These are phyloP conservation scores for Dentipellis sp. DNA, from an alignment of 768 basidiomycete species.

Conservation along the genomic window DNA sequence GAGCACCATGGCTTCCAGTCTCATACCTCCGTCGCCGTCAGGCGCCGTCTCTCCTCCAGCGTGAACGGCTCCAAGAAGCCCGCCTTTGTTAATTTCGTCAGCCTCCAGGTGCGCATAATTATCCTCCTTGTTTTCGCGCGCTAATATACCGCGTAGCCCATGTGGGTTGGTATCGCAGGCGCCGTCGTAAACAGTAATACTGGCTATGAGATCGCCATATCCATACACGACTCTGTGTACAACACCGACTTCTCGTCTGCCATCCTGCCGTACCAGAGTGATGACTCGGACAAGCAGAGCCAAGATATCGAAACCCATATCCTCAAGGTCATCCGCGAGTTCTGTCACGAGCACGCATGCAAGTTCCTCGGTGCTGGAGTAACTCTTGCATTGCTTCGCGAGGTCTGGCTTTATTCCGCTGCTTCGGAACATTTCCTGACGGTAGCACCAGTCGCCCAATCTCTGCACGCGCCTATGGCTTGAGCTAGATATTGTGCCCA, in stretches of 20 bases:
- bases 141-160: constrained; percentile 43
- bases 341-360: constrained; percentile 70
- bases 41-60: constrained; percentile 57
- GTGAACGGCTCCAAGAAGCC: constrained; percentile 41
- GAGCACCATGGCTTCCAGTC: constrained; percentile 44
- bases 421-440: constrained; percentile 6
- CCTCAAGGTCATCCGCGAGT: constrained; percentile 56
- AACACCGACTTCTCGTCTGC: constrained; percentile 67
- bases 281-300: constrained; percentile 45
- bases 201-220: constrained; percentile 64
- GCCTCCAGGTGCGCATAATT: constrained; percentile 47
- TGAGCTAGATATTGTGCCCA: constrained; percentile 74
- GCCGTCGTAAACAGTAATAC: constrained; percentile 47
- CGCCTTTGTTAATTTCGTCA: constrained; percentile 45
- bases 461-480: constrained; percentile 82
- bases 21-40: constrained; percentile 49
- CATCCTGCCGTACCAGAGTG: constrained; percentile 40
- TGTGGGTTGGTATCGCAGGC: constrained; percentile 83
- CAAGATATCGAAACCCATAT: constrained; percentile 56
- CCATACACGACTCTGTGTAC: constrained; percentile 81
- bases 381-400: constrained; percentile 58
- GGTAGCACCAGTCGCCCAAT: constrained; percentile 49
- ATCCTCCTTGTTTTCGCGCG: constrained; percentile 13
- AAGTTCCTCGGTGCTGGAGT: constrained; percentile 83
- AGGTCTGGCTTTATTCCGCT: constrained; percentile 30